A percentile compares a stretch with the other conserved stretches of the same genome.
Evolutionary conservation across 139 green algal genomes (phyloP).

Genomic region (Haematococcus lacustris): DNA sequence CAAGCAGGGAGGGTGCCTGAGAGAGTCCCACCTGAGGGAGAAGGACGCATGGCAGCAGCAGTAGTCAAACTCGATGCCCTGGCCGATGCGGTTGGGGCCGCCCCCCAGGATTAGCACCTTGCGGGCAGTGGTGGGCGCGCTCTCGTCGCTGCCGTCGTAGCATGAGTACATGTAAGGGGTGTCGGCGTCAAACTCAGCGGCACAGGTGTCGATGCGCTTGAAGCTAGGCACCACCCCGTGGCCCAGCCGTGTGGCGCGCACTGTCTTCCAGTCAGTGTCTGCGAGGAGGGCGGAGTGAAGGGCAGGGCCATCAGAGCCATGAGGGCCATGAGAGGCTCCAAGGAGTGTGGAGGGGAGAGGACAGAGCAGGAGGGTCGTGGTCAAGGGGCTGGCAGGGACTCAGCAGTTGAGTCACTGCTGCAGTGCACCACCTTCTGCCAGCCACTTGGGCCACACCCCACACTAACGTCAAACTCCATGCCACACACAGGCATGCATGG

Average conservation of each 20-base stretch:
- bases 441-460: neutral
- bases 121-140: slow-evolving; percentile 48
- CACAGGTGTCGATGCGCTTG: slow-evolving; percentile 99
- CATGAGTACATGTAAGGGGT: slow-evolving; percentile 93
- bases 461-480: neutral
- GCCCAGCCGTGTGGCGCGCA: slow-evolving; percentile 54
- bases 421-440: neutral
- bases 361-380: neutral
- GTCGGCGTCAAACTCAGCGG: slow-evolving; percentile 94
- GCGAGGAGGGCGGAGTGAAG: neutral
- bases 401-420: neutral
- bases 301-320: neutral
- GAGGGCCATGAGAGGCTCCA: neutral
- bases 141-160: slow-evolving; percentile 90
- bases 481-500: neutral
- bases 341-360: neutral
- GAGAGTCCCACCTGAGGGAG: slow-evolving; percentile 53
- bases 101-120: slow-evolving; percentile 98
- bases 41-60: slow-evolving; percentile 99
- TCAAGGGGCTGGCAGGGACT: neutral
- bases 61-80: slow-evolving; percentile 99
- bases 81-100: slow-evolving; percentile 98
- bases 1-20: neutral
- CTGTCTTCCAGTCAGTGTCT: slow-evolving; percentile 36
- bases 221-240: slow-evolving; percentile 72